Base-by-base conservation (phyloP, 2,329 filamentous ascomycete species). In the Venturia pyrina region DNA sequence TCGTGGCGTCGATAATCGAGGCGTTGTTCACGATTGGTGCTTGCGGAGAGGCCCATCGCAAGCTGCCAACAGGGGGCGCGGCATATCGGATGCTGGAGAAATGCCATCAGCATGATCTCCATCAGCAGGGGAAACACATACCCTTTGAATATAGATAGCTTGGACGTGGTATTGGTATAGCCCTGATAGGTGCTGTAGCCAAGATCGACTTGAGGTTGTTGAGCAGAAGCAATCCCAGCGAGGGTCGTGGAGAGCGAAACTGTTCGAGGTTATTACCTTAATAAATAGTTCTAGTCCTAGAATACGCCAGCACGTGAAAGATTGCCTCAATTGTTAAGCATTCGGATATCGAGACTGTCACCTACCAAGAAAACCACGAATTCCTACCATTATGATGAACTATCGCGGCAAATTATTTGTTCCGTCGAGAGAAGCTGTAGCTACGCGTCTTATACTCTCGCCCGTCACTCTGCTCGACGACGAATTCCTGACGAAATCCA, bases 41-140 rank as follows among this genome's bases (percentile, higher is more conserved):
- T 60, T 66, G 61, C 11, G 68, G 68, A 57, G 65, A 65, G 13
- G 44, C 46, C 57, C 63, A 69, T 17, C 68, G 67, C 17, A 75
- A 69, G 50, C 73, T 67, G 1, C 75, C 74, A 1, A 71, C 73
- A 4, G 75, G 73, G 6, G 73, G 70, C 3, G 73, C 71, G 4
- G 73, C 74, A 65, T 72, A 77, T 10, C 75, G 70, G 53, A 69
- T 68, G 15, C 50, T 56, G 50, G 19, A 24, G 28, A 32, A n/a
- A 10, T 56, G 24, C 1, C 3, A 48, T 56, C 13, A 56, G 50
- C 13, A 37, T 19, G 3, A 15, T 37, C 32, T 57, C 17, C 6
- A 2, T 57, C 24, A 37, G 67, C 67, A n/a, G 67, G 64, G 65
- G 64, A 66, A 4, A 65, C 63, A 44, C 66, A 68, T 10, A 68